These are phyloP conservation scores for Aureobasidium sp. DNA, from an alignment of 2,329 filamentous ascomycete species.

Conservation along the genomic window DNA sequence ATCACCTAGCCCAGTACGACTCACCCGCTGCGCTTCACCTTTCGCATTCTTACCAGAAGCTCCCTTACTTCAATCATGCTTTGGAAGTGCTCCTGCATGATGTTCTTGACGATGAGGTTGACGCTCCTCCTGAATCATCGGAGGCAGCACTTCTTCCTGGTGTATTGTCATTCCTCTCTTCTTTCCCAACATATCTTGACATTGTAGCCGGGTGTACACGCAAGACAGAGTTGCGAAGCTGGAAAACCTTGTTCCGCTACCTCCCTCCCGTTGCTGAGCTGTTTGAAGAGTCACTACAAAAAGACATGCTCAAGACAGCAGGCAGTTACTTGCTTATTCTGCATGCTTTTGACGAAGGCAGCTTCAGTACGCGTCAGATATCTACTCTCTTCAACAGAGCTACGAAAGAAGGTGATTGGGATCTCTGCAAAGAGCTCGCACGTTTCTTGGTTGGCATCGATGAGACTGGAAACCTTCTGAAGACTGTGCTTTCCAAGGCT, in stretches of 20 bases:
- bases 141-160: constrained; percentile 43
- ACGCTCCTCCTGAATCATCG: constrained; percentile 42
- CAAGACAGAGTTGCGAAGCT: constrained; percentile 91
- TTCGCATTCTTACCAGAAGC: constrained; percentile 73
- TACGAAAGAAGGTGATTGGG: constrained; percentile 82
- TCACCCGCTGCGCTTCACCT: constrained; percentile 73
- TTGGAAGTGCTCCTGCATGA: constrained; percentile 88
- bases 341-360: constrained; percentile 57
- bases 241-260: constrained; percentile 87
- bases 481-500: constrained; percentile 52
- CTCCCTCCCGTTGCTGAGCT: constrained; percentile 83
- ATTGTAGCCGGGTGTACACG: constrained; percentile 95
- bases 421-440: constrained; percentile 88
- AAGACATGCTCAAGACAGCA: constrained; percentile 84
- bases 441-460: constrained; percentile 93
- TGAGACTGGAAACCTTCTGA: constrained; percentile 70
- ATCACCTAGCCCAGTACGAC: constrained; percentile 67
- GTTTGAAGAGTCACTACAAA: constrained; percentile 83
- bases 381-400: constrained; percentile 74
- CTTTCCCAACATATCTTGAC: constrained; percentile 72
- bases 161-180: constrained; percentile 45
- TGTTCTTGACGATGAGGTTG: constrained; percentile 90
- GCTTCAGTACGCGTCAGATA: constrained; percentile 53
- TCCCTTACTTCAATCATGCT: constrained; percentile 89
- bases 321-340: constrained; percentile 93